A percentile compares a stretch with the other conserved stretches of the same genome.
Evolutionary conservation across 2,329 filamentous ascomycete species (phyloP).

Genomic region (Endocalyx cinctus): DNA sequence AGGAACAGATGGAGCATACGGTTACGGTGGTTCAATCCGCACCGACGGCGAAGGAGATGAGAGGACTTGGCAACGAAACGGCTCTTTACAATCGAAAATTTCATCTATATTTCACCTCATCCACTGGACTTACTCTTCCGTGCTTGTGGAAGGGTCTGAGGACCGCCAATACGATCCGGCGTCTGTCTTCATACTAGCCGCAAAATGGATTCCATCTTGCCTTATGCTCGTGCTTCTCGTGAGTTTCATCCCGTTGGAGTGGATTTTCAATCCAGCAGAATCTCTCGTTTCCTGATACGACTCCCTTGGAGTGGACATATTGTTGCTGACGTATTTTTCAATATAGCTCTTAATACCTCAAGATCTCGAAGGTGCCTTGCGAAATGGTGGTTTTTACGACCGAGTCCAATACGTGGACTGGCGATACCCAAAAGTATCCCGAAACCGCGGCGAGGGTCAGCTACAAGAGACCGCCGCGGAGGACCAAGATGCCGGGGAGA

Average conservation of each 20-base stretch:
- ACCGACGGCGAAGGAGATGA: slow-evolving; percentile 3
- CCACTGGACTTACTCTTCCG: slow-evolving; percentile 7
- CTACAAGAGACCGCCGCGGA: background rate
- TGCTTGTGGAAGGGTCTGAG: slow-evolving; percentile 6
- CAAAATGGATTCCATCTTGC: slow-evolving; percentile 10
- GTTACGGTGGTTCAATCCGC: too few relatives aligned
- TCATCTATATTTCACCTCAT: slow-evolving; percentile 3
- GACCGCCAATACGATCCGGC: slow-evolving; percentile 1
- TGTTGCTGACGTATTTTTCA: slow-evolving; percentile 1
- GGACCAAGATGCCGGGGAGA: slow-evolving; percentile 1
- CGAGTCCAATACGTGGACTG: slow-evolving; percentile 8
- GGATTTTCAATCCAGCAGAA: background rate
- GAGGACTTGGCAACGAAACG: slow-evolving; percentile 2
- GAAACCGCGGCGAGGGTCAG: slow-evolving; percentile 5
- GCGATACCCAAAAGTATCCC: slow-evolving; percentile 7
- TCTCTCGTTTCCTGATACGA: background rate
- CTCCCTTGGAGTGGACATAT: background rate
- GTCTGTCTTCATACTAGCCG: background rate
- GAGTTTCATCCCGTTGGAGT: background rate
- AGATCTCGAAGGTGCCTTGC: slow-evolving; percentile 5
- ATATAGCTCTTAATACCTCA: slow-evolving; percentile 5
- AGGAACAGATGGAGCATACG: too few relatives aligned
- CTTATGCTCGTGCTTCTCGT: slow-evolving; percentile 8
- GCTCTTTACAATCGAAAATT: slow-evolving; percentile 1
- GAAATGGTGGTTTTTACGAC: slow-evolving; percentile 9